These are phyloP conservation scores for Fusarium nygamai DNA, from an alignment of 2,329 filamentous ascomycete genomes.

Conservation along the genomic window DNA sequence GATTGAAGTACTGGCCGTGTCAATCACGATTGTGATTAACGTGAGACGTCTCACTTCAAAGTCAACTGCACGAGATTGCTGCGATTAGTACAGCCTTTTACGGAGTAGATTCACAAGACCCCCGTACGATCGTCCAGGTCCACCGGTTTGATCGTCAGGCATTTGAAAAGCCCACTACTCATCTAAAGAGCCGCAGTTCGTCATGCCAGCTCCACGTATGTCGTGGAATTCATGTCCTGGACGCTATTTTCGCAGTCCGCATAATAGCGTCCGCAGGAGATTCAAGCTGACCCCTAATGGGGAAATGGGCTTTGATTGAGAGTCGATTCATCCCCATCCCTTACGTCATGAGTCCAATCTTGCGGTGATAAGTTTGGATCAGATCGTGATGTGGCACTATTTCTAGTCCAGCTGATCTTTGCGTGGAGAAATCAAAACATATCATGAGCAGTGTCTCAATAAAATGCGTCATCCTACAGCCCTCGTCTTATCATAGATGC, in stretches of 20 bases:
- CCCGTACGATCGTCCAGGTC: conserved; percentile 29
- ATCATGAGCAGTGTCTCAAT: conserved; percentile 22
- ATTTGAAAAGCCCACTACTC: conserved; percentile 32
- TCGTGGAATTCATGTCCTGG: conserved; percentile 8
- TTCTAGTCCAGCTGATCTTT: conserved; percentile 9
- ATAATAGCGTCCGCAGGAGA: conserved; percentile 5
- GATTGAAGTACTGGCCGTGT: conserved; percentile 5
- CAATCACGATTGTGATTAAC: conserved; percentile 13
- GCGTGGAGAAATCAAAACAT: conserved; percentile 5
- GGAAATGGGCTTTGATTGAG: conserved; percentile 24
- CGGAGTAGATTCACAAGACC: background rate
- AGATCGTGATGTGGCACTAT: background rate
- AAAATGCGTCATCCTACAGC: conserved; percentile 28
- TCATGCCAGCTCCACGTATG: conserved; percentile 16
- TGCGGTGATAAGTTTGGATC: background rate
- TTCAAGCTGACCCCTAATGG: conserved; percentile 25
- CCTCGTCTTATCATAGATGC: conserved; percentile 2
- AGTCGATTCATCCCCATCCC: conserved; percentile 11
- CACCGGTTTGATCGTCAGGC: conserved; percentile 37
- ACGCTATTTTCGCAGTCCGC: conserved; percentile 11
- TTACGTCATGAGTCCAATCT: conserved; percentile 34
- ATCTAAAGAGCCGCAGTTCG: conserved; percentile 21
- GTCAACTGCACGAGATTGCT: background rate
- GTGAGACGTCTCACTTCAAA: conserved; percentile 5
- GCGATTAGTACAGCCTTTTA: background rate